Evolutionary conservation across 2,329 filamentous ascomycete species (phyloP).

Genomic region (Phialophora chinensis): DNA sequence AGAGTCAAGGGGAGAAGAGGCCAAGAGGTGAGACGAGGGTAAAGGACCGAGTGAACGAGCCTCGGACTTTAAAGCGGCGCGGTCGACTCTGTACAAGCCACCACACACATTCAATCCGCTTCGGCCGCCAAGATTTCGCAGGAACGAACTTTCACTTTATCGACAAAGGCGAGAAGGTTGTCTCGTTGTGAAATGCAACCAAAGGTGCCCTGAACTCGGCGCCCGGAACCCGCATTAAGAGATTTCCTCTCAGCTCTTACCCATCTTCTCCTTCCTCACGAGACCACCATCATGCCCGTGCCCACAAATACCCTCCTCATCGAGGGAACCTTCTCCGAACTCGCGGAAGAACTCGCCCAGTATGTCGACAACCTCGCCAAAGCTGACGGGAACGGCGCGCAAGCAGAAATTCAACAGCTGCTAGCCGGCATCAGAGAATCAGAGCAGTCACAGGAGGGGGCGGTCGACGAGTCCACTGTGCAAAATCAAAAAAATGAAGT

Average conservation of each 20-base stretch:
- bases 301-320: constrained; percentile 71
- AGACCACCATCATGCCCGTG: constrained; percentile 58
- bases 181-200: background rate
- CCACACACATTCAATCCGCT: background rate
- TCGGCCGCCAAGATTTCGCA: background rate
- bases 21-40: too few species aligned
- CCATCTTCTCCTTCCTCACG: background rate
- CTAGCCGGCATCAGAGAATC: constrained; percentile 63
- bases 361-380: constrained; percentile 86
- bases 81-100: background rate
- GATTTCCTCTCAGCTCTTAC: background rate
- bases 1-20: too few species aligned
- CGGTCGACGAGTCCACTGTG: constrained; percentile 41
- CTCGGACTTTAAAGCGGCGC: background rate
- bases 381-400: constrained; percentile 60
- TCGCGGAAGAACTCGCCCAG: constrained; percentile 90
- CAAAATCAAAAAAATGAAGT: constrained; percentile 75
- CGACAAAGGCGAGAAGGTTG: background rate
- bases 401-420: constrained; percentile 72
- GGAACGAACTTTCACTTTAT: background rate
- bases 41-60: too few species aligned
- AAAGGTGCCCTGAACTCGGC: background rate
- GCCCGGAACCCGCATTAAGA: background rate
- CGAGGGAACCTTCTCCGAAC: constrained; percentile 92
- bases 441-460: constrained; percentile 56